Evolutionary conservation across 2,329 filamentous ascomycete genomes (phyloP).

Genomic region (Aureobasidium melanogenum): DNA sequence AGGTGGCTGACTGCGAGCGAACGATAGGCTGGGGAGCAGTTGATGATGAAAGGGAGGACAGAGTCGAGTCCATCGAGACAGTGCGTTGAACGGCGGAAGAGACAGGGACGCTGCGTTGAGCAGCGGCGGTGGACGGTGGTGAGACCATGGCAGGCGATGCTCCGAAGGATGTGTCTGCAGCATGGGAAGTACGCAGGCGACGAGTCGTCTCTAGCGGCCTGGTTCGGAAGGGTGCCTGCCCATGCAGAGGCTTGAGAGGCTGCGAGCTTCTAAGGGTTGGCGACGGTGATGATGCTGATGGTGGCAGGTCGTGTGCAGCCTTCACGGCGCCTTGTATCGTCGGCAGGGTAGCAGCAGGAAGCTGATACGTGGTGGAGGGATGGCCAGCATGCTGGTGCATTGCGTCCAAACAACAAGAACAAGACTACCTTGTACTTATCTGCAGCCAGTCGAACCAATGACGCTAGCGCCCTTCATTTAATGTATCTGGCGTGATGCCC

Average conservation of each 20-base stretch:
- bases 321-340: not conserved
- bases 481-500: slow-evolving; percentile 1
- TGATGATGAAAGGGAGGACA: slow-evolving; percentile 50
- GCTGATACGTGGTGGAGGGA: not conserved
- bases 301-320: not conserved
- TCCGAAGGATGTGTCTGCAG: not conserved
- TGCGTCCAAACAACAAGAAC: not conserved
- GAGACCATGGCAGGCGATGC: not conserved
- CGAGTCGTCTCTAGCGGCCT: slow-evolving; percentile 2
- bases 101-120: not conserved
- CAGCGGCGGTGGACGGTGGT: not conserved
- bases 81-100: slow-evolving; percentile 51
- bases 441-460: not conserved
- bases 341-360: not conserved
- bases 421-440: not conserved
- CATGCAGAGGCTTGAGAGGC: not conserved
- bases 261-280: not conserved
- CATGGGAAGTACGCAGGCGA: slow-evolving; percentile 4
- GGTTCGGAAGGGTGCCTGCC: not conserved
- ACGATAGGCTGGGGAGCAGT: slow-evolving; percentile 51
- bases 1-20: slow-evolving; percentile 47
- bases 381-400: not conserved
- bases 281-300: not conserved
- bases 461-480: slow-evolving; percentile 9
- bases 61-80: slow-evolving; percentile 87